A percentile compares a stretch with the other conserved stretches of the same genome.
phyloP scores from a whole-genome alignment of 2,329 filamentous ascomycete genomes.

The Plectosphaerella plurivora region DNA sequence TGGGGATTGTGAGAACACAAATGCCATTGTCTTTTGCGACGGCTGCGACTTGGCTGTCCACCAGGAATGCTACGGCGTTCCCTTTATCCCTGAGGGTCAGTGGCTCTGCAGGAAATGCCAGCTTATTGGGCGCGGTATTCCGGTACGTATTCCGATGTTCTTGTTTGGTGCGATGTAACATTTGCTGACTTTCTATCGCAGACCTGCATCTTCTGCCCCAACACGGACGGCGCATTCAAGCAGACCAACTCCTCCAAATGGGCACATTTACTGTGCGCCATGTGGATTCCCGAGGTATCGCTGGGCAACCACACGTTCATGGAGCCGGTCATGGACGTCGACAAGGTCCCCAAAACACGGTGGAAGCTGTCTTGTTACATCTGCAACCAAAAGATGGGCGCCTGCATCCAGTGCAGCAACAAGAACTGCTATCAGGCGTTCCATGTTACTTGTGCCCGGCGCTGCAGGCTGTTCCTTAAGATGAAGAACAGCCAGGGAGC shows the following conservation, averaged over 20 bases:
- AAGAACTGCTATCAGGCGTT: conserved; percentile 97
- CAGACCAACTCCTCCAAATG: conserved; percentile 95
- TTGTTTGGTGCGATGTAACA: background rate
- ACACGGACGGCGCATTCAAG: conserved; percentile 96
- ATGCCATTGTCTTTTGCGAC: conserved; percentile 98
- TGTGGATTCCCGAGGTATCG: conserved; percentile 97
- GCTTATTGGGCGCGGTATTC: conserved; percentile 85
- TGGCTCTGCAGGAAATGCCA: conserved; percentile 98
- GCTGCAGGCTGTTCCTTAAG: conserved; percentile 82
- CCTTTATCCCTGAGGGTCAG: conserved; percentile 97
- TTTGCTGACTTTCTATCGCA: conserved; percentile 19
- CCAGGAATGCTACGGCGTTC: conserved; percentile 97
- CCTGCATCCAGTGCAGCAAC: conserved; percentile 96
- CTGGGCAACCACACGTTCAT: conserved; percentile 95
- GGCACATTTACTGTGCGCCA: conserved; percentile 92
- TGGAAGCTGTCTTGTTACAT: conserved; percentile 97
- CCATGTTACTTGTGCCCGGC: conserved; percentile 90
- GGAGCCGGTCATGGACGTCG: conserved; percentile 96
- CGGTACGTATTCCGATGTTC: conserved; percentile 46
- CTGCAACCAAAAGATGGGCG: conserved; percentile 95
- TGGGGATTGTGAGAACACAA: conserved; percentile 98
- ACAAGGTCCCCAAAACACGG: conserved; percentile 90
- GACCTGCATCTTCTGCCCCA: conserved; percentile 98
- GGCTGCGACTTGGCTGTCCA: conserved; percentile 96
- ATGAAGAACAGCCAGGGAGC: conserved; percentile 92